Evolutionary conservation across 768 basidiomycete species (phyloP).

Genomic region (Tylopilus sp.): DNA sequence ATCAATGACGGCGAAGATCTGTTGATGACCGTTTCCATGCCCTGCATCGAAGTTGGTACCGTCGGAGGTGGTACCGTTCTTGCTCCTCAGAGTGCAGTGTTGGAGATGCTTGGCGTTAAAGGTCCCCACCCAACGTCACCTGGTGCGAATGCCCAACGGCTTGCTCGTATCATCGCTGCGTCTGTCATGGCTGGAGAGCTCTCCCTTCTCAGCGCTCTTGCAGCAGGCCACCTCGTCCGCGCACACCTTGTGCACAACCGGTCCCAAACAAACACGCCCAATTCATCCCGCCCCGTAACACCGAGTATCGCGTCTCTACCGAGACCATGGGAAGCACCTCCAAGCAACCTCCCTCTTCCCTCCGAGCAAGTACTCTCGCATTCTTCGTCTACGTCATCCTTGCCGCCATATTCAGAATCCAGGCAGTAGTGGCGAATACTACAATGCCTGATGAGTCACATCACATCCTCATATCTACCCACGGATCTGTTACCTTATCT

Average conservation of each 20-base stretch:
- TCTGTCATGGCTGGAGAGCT: constrained; percentile 98
- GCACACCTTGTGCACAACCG: constrained; percentile 94
- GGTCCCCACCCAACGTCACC: constrained; percentile 87
- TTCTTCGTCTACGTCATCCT: constrained; percentile 36
- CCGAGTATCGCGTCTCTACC: constrained; percentile 39
- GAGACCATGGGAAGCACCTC: constrained; percentile 24
- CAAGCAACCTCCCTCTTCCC: constrained; percentile 4
- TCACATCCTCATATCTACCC: constrained; percentile 17
- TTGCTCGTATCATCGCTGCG: constrained; percentile 87
- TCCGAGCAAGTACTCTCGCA: constrained; percentile 27
- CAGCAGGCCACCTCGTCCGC: constrained; percentile 90
- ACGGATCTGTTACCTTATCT: constrained; percentile 21
- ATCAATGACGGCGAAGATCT: constrained; percentile 88
- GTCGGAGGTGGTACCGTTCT: constrained; percentile 96
- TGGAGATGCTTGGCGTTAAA: constrained; percentile 90
- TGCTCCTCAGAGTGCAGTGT: constrained; percentile 81
- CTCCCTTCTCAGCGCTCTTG: constrained; percentile 86
- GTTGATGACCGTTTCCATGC: constrained; percentile 93
- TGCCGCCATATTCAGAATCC: constrained; percentile 41
- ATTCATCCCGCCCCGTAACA: constrained; percentile 55
- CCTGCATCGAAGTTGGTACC: constrained; percentile 98
- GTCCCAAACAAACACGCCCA: constrained; percentile 77
- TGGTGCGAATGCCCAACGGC: constrained; percentile 83
- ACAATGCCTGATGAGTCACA: constrained; percentile 3
- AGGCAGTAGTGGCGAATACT: constrained; percentile 14